Evolutionary conservation across 257 asterid genomes (phyloP), one percentile per base, ranked within the genome.

Genomic region (Penstemon eatonii): DNA sequence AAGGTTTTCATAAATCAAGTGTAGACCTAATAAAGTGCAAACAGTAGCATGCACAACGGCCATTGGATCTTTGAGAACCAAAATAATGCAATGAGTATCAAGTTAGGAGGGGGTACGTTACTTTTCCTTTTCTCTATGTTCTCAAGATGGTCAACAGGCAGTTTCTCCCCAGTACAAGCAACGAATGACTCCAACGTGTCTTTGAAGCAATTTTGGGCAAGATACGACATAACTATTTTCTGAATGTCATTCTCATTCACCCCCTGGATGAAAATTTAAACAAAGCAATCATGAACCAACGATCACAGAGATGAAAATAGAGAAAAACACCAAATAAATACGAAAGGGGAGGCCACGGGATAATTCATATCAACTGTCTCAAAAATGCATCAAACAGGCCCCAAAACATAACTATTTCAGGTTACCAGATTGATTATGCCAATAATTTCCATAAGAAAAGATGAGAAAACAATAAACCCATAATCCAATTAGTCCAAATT

Each of bases 121-220:
- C 99, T 75, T 82, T 89, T 91, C 79, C 95, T 79, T 78, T 75
- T 88, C 80, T 85, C 96, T 86, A 90, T 90, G 75, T 86, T 83
- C 78, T 85, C 90, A 15, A 87, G 78, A 74, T 78, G 71, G 78
- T 73, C 85, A 36, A 63, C 72, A 54, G 89, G 66, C 69, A 79
- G 89, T 74, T 79, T 78, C 81, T 83, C 72, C 67, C 92, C 96
- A 47, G 87, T 81, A 71, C 85, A 78, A 67, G 90, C 70, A 73
- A 77, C 68, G 62, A 90, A 90, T 0, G 97, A 85, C 71, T 89
- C 92, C 70, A 86, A 70, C 0, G 97, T 93, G 72, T 82, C 96
- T 52, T 80, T 81, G 85, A 80, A 90, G 91, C 97, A 87, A 82
- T 81, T 84, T 75, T 93, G 96, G 56, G 81, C 90, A 56, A 93